Conservation (phyloP, 768 basidiomycete genomes). For the Udeniomyces megalosporus region DNA sequence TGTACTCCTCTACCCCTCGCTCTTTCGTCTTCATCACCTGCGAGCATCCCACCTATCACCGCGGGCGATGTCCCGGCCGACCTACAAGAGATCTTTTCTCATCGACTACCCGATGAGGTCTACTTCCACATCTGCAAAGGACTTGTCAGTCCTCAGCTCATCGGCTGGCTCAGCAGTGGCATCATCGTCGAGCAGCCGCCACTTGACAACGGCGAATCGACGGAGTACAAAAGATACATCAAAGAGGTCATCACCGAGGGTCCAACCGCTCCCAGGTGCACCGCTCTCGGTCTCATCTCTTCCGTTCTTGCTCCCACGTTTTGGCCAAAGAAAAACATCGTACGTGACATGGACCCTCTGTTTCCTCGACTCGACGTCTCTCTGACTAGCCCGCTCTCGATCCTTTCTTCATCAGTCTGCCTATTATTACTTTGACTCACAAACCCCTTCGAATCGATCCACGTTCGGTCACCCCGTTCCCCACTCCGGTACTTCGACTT, state of each 20-base stretch:
- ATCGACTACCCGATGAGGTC: constrained; percentile 85
- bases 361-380: not conserved
- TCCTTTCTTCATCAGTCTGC: constrained; percentile 17
- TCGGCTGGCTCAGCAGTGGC: constrained; percentile 87
- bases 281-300: constrained; percentile 71
- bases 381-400: not conserved
- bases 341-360: constrained; percentile 17
- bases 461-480: constrained; percentile 45
- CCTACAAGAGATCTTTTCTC: constrained; percentile 84
- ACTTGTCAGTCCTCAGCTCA: constrained; percentile 66
- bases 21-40: constrained; percentile 23
- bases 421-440: constrained; percentile 32
- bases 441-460: constrained; percentile 47
- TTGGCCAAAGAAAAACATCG: constrained; percentile 64
- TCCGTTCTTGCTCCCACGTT: constrained; percentile 52
- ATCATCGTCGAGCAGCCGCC: constrained; percentile 66
- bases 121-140: constrained; percentile 94
- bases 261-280: constrained; percentile 80
- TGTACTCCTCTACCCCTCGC: constrained; percentile 37
- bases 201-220: constrained; percentile 85
- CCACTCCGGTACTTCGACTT: constrained; percentile 63
- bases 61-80: constrained; percentile 78
- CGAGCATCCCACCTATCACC: constrained; percentile 43
- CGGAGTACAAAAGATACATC: constrained; percentile 82
- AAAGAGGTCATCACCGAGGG: constrained; percentile 94